phyloP scores from a whole-genome alignment of 2,329 filamentous ascomycete species.

The Verticillium dahliae region DNA sequence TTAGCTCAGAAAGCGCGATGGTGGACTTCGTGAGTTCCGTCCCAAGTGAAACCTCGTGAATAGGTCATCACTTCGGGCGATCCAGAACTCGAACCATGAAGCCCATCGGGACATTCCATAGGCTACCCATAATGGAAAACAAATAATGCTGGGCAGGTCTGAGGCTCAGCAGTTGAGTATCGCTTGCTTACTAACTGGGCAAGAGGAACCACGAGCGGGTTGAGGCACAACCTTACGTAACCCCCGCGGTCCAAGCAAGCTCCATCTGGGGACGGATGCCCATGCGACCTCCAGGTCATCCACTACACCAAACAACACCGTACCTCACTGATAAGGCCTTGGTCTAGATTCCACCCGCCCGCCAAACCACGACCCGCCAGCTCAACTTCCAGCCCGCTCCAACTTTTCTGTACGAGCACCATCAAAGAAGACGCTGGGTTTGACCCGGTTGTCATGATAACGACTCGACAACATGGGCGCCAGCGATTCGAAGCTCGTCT shows the following conservation, averaged over 20 bases:
- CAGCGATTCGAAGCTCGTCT: constrained; percentile 96
- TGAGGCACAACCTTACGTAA: neutral
- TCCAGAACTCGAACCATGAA: too few relatives aligned
- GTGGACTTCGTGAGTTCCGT: too few relatives aligned
- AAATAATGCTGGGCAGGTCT: too few relatives aligned
- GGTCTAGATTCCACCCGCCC: neutral
- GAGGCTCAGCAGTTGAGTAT: too few relatives aligned
- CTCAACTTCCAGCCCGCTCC: neutral
- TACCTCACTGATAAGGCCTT: neutral
- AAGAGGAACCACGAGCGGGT: too few relatives aligned
- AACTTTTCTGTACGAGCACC: neutral
- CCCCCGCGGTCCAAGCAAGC: neutral
- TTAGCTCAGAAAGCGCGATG: too few relatives aligned
- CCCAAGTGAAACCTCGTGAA: too few relatives aligned
- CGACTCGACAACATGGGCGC: constrained; percentile 66
- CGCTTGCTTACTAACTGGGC: too few relatives aligned
- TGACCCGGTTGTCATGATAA: constrained; percentile 7
- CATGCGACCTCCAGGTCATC: neutral
- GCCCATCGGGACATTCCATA: too few relatives aligned
- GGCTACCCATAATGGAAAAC: too few relatives aligned
- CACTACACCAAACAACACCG: neutral
- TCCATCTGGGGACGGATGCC: neutral
- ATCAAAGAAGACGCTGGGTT: neutral
- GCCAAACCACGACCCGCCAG: neutral
- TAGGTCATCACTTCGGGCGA: too few relatives aligned